These are phyloP conservation scores for Dipodascopsis tothii DNA, from an alignment of 805 yeast species.

Conservation along the genomic window DNA sequence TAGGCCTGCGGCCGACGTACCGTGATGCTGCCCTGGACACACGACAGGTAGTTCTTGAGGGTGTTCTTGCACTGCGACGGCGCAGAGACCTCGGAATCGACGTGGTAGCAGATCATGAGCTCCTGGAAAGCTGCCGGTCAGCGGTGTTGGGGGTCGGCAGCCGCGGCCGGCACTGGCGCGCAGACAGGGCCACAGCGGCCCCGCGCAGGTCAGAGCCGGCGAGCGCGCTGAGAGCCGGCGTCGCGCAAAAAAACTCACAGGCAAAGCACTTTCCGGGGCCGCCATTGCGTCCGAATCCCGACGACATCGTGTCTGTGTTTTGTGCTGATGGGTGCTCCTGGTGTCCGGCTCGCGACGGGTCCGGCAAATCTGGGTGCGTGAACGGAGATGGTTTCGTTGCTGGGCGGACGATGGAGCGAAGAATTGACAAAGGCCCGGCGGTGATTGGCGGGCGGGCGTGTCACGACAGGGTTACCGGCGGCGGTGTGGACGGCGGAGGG, in stretches of 20 bases:
- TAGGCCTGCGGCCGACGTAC: neutral
- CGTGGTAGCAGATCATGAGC: neutral
- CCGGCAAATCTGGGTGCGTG: neutral
- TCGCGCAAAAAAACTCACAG: constrained; percentile 27
- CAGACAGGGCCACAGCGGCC: no score
- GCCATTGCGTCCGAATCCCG: constrained; percentile 38
- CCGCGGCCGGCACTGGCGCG: no score
- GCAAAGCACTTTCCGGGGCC: constrained; percentile 43
- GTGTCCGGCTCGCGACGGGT: no score
- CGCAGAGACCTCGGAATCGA: neutral
- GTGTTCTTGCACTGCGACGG: neutral
- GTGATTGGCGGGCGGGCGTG: no score
- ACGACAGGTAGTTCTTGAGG: neutral
- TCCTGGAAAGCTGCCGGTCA: neutral
- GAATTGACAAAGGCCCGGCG: no score
- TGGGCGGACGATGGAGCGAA: no score
- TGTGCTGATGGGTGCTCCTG: no score
- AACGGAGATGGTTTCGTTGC: neutral
- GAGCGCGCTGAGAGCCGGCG: neutral
- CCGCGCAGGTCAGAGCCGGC: no score
- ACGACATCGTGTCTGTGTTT: constrained; percentile 29
- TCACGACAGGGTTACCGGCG: no score
- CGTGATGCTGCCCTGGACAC: neutral
- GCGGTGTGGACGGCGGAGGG: no score
- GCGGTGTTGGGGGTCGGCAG: neutral